Evolutionary conservation across 1,139 yeast genomes (phyloP).

Genomic region (Martiniozyma asiatica): DNA sequence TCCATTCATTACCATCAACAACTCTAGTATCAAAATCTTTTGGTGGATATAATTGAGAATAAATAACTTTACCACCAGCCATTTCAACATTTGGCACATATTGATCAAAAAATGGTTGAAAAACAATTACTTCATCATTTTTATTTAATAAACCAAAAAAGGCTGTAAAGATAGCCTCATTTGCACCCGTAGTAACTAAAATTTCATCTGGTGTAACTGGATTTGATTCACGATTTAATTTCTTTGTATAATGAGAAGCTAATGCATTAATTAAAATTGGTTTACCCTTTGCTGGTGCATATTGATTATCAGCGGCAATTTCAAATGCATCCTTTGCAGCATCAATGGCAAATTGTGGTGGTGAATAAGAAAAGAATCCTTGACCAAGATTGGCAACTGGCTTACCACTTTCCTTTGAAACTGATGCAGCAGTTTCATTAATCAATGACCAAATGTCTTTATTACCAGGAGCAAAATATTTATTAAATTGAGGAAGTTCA

Average conservation of each 20-base stretch:
- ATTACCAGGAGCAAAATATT: constrained; percentile 51
- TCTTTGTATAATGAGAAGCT: constrained; percentile 57
- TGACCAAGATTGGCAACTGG: constrained; percentile 86
- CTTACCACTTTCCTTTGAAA: constrained; percentile 47
- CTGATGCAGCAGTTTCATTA: constrained; percentile 87
- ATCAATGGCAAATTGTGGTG: constrained; percentile 77
- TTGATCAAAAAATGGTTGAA: constrained; percentile 95
- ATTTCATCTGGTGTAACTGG: constrained; percentile 55
- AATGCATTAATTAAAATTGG: constrained; percentile 61
- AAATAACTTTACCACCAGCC: constrained; percentile 84
- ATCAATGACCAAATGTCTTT: constrained; percentile 93
- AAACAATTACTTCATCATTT: constrained; percentile 95
- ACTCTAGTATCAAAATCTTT: constrained; percentile 47
- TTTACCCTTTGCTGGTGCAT: constrained; percentile 84
- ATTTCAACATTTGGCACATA: constrained; percentile 87
- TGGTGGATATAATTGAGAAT: constrained; percentile 83
- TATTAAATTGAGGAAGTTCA: constrained; percentile 33
- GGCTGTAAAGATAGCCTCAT: constrained; percentile 82
- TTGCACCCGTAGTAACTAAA: constrained; percentile 89
- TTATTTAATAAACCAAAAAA: constrained; percentile 75
- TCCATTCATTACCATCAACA: constrained; percentile 80
- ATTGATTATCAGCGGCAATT: constrained; percentile 70
- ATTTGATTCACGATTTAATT: constrained; percentile 41
- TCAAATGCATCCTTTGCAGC: constrained; percentile 74
- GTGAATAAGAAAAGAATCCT: constrained; percentile 91